A percentile compares a stretch with the other conserved stretches of the same genome.
These are phyloP conservation scores for Myriosclerotinia scirpicola DNA, from an alignment of 2,329 filamentous ascomycete species.

Conservation along the genomic window DNA sequence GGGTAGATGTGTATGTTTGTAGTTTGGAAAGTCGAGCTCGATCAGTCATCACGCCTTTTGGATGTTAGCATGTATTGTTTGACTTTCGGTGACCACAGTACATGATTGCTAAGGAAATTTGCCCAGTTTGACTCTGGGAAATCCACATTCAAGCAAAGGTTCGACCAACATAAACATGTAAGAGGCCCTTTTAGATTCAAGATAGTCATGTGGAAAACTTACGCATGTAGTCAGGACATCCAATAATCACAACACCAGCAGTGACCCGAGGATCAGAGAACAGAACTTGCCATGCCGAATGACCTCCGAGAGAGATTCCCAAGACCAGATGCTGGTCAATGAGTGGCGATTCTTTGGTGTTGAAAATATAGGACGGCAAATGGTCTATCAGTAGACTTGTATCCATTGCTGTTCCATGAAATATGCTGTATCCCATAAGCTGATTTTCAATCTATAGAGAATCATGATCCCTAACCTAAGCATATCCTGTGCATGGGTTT, in stretches of 20 bases:
- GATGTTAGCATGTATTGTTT: slow-evolving; percentile 21
- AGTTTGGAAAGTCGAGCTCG: slow-evolving; percentile 72
- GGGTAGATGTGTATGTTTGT: slow-evolving; percentile 55
- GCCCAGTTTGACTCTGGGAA: neutral
- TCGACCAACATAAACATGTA: too few relatives aligned
- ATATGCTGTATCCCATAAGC: slow-evolving; percentile 51
- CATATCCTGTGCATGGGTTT: slow-evolving; percentile 89
- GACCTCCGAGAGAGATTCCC: slow-evolving; percentile 83
- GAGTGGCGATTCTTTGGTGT: slow-evolving; percentile 44
- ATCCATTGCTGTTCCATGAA: slow-evolving; percentile 73
- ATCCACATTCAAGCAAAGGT: neutral
- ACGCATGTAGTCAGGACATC: slow-evolving; percentile 85
- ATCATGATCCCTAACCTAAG: slow-evolving; percentile 48
- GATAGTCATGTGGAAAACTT: slow-evolving; percentile 34
- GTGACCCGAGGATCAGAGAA: slow-evolving; percentile 76
- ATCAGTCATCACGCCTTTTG: slow-evolving; percentile 64
- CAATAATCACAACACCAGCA: slow-evolving; percentile 78
- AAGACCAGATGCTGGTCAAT: slow-evolving; percentile 70
- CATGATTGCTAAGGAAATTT: neutral
- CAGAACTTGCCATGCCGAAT: slow-evolving; percentile 81
- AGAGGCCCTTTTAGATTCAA: too few relatives aligned
- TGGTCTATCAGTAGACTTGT: slow-evolving; percentile 73
- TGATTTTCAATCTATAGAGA: neutral
- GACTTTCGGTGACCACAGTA: neutral
- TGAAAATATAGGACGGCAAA: slow-evolving; percentile 72